These are phyloP conservation scores for Mycena pura DNA, from an alignment of 768 basidiomycete genomes.

Conservation along the genomic window DNA sequence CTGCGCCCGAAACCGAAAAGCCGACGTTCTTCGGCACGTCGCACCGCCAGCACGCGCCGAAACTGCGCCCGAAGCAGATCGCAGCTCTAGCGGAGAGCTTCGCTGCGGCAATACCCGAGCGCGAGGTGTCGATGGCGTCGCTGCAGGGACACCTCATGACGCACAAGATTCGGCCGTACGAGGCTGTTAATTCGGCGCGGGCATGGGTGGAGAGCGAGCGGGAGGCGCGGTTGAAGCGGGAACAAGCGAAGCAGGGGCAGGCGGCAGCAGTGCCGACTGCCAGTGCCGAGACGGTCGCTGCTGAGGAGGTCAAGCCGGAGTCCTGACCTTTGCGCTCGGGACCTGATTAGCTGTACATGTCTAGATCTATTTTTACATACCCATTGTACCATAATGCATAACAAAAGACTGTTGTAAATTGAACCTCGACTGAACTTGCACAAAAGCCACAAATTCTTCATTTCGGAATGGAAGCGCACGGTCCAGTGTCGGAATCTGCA, in stretches of 20 bases:
- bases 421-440: too few relatives aligned
- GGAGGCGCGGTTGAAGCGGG: conserved; percentile 38
- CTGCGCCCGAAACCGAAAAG: too few relatives aligned
- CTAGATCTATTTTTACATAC: too few relatives aligned
- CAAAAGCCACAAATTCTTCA: too few relatives aligned
- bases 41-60: conserved; percentile 46
- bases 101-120: conserved; percentile 55
- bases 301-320: conserved; percentile 4
- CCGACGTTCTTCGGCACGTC: conserved; percentile 29
- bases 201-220: conserved; percentile 52
- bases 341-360: too few relatives aligned
- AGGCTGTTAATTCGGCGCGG: conserved; percentile 46
- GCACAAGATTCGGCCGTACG: conserved; percentile 36
- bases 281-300: background rate
- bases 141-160: conserved; percentile 37
- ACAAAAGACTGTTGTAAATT: too few relatives aligned
- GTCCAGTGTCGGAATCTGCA: too few relatives aligned
- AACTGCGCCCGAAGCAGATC: conserved; percentile 47
- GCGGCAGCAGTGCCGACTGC: background rate
- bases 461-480: too few relatives aligned
- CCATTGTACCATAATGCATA: too few relatives aligned
- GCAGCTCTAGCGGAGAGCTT: conserved; percentile 61
- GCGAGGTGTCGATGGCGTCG: conserved; percentile 55
- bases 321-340: too few relatives aligned
- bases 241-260: conserved; percentile 9